Base-by-base conservation (phyloP, 495 filamentous ascomycete genomes). In the Lindgomyces ingoldianus region DNA sequence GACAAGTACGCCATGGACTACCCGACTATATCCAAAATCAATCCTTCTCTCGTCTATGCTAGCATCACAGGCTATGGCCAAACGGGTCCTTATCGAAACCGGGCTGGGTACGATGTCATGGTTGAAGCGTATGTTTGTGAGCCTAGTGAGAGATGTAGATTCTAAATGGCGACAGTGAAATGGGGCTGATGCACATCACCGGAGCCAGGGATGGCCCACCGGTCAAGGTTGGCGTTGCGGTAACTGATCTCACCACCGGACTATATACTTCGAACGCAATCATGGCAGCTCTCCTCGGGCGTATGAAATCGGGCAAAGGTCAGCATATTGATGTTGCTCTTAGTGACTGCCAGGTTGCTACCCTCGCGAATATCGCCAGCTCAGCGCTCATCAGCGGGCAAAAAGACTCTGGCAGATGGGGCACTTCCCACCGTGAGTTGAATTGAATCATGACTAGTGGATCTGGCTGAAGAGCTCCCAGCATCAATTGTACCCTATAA, bases 61-160 rank as follows among this genome's bases (percentile, higher is more conserved):
- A 87, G 84, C 72, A 88, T 89, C 62, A 89, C 86, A 1, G 86
- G 86, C 21, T 91, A 91, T 68, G 94, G 94, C 2, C 94, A 98
- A 74, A 96, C 90, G 1, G 94, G 94, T 0, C 95, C 95, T 0
- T 96, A 96, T 74, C 87, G 87, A 18, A 84, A 86, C 48, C 84
- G 95, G 6, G 91, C 94, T 9, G 94, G 94, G 11, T 98, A 98
- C 79, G 94, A 98, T 76, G 95, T 98, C 60, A 98, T 98, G 92
- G 95, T 98, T 0, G 94, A 98, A 76, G 95, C 93, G 44, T 78
- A 65, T 60, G 74, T 55, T 30, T 14, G 22, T 25, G 22, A 29
- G 12, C 33, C 8, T 9, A 33, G 22, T 27, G 9, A 33, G 41
- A 10, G 1, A 45, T 30, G 29, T 4, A 45, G 14, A 22, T 29